Evolutionary conservation across 768 basidiomycete species (phyloP).

Genomic region (Phlegmacium glaucopus): DNA sequence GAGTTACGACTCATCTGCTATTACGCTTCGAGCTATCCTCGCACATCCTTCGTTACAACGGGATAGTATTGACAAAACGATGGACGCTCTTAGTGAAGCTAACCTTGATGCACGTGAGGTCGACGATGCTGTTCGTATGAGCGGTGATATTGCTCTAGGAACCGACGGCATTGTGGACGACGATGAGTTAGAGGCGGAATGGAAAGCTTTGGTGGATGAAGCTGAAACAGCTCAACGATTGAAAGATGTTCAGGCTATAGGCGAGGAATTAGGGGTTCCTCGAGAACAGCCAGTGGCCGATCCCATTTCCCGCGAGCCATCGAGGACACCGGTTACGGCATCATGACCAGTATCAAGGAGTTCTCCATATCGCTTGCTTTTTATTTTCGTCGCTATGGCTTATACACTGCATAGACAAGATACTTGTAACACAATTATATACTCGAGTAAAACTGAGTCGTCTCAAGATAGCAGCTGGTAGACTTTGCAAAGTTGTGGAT

Average conservation of each 20-base stretch:
- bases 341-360: background rate
- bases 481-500: too few species aligned
- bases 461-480: too few species aligned
- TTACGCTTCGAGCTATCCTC: constrained; percentile 72
- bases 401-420: background rate
- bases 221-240: constrained; percentile 17
- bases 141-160: constrained; percentile 58
- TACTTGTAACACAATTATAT: too few species aligned
- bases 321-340: background rate
- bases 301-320: background rate
- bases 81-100: constrained; percentile 83
- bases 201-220: constrained; percentile 47
- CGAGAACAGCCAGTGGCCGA: too few species aligned
- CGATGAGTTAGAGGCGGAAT: constrained; percentile 58
- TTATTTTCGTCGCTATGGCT: background rate
- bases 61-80: constrained; percentile 79
- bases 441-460: too few species aligned
- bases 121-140: constrained; percentile 70
- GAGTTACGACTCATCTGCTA: constrained; percentile 79
- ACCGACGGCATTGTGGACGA: constrained; percentile 48
- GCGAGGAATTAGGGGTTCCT: constrained; percentile 6
- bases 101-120: constrained; percentile 81
- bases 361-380: background rate
- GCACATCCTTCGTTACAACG: constrained; percentile 76
- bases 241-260: constrained; percentile 5